Base-by-base conservation (phyloP, 2,329 filamentous ascomycete species). In the Fusarium floridanum region DNA sequence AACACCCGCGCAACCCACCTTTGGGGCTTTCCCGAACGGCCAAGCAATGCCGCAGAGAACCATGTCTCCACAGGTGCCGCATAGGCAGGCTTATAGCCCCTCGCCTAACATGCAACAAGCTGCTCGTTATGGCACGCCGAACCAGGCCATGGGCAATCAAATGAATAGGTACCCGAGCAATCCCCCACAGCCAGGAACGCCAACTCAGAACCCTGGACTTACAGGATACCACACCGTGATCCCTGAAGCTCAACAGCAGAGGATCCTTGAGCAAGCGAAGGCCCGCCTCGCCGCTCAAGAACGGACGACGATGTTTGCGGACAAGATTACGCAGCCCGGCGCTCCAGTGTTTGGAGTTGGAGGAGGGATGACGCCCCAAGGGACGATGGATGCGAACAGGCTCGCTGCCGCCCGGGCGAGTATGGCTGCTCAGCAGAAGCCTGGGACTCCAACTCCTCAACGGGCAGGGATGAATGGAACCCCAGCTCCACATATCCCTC, bases 261-360 rank as follows among this genome's bases (percentile, higher is more conserved):
- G 86, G 64, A 84, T 87, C 56, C 81, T 87, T 77, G 86, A 89
- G 62, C 87, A 88, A 77, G 86, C 87, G 9, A 86, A 86, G 64
- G 86, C 86, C 4, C 81, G 86, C 29, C 84, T 85, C 16, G 85
- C 85, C 17, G 85, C 85, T 0, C 85, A 86, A 61, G 84, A 86
- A 70, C 81, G 84, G 32, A 82, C 82, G 24, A 80, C 80, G 67
- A 83, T 83, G 67, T 84, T 85, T 66, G 81, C 81, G 22, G 83
- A 85, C 56, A 85, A 84, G 76, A 82, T 84, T 76, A 14, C 90
- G 82, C 63, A 94, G 82, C 69, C 87, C 82, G 67, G 86, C 67
- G 73, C 63, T 36, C 85, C 22, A 80, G 60, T 55, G n/a, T 70
- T 64, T 32, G 69, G 36, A 36, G 45, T 56, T 80, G n/a, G 83